Base-by-base conservation (phyloP, 306 rosid species). In the Malus sieversii region DNA sequence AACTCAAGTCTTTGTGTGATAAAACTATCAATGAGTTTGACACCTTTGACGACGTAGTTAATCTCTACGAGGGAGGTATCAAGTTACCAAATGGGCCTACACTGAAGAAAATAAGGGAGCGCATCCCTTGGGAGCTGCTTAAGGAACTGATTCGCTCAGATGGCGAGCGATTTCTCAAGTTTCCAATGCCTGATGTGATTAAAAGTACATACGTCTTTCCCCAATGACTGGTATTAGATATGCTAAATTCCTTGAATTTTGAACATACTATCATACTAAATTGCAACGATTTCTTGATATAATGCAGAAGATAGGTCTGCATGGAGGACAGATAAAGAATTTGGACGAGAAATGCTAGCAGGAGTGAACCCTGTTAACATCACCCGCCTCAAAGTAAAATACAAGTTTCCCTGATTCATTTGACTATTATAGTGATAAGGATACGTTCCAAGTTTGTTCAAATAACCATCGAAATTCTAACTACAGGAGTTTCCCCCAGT, bases 281-380 rank as follows among this genome's bases (percentile, higher is more conserved):
- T 18, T 65, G 0, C 62, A 19, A 82, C 35, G 20, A 22, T 45
- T 72, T 62, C 23, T 14, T 73, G 10, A 40, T 12, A 45, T 58
- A 44, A 59, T 80, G 79, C 82, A 95, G 99, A 63, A 8, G 82
- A 82, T 65, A 89, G 80, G 71, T 83, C 89, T 57, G 99, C 99
- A 58, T 95, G 99, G 99, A 86, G 99, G 71, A 86, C 97, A 5
- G 98, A 92, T 7, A 93, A 90, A 51, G 99, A 95, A 77, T 92
- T 95, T 53, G 93, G 68, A 58, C 83, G 99, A 79, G 98, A 95
- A 89, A 95, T 89, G 98, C 88, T 95, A 22, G 97, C 99, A 1
- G 99, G 99, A 33, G 97, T 95, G 61, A 95, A 92, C 81, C 99
- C 99, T 40, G 91, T 95, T n/a, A 75, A 86, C 76, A 90, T 95